Percentiles rank a stretch among this genome's conserved stretches.
These are phyloP conservation scores for Candida glucosophila DNA, from an alignment of 1,139 yeast species.

Conservation along the genomic window DNA sequence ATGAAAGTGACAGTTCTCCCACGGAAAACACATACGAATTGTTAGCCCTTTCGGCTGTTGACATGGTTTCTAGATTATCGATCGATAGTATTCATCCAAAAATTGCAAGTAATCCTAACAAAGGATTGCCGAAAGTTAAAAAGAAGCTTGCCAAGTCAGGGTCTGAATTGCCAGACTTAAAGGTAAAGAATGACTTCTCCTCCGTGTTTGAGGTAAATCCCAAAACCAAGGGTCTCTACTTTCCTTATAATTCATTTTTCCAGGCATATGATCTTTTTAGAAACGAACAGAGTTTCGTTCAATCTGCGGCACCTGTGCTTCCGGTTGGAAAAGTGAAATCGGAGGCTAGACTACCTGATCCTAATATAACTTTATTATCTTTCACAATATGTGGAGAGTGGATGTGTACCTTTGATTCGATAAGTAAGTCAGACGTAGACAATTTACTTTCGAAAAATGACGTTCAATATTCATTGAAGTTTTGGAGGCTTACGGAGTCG, in stretches of 20 bases:
- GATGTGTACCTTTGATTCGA: constrained; percentile 85
- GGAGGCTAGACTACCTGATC: constrained; percentile 68
- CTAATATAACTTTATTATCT: constrained; percentile 50
- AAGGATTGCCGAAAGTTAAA: constrained; percentile 19
- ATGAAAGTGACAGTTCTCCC: constrained; percentile 13
- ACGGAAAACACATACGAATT: constrained; percentile 50
- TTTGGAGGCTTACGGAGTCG: constrained; percentile 55
- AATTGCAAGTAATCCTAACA: constrained; percentile 25
- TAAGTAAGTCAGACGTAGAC: constrained; percentile 60
- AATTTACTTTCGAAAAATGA: constrained; percentile 64
- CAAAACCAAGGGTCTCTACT: constrained; percentile 55
- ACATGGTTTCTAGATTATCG: constrained; percentile 69
- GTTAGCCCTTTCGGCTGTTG: constrained; percentile 67
- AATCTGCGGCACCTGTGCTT: constrained; percentile 66
- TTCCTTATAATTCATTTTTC: constrained; percentile 65
- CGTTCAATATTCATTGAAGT: constrained; percentile 63
- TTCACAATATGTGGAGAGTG: constrained; percentile 72
- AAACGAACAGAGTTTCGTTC: constrained; percentile 66
- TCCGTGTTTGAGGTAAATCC: constrained; percentile 61
- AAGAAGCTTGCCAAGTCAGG: constrained; percentile 28
- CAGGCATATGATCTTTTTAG: constrained; percentile 69
- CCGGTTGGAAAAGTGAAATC: constrained; percentile 82
- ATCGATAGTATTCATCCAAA: constrained; percentile 70
- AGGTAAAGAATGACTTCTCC: constrained; percentile 50
- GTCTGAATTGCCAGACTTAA: constrained; percentile 21